phyloP scores from a whole-genome alignment of 352 stramenopile species.

The Lagenidium giganteum region DNA sequence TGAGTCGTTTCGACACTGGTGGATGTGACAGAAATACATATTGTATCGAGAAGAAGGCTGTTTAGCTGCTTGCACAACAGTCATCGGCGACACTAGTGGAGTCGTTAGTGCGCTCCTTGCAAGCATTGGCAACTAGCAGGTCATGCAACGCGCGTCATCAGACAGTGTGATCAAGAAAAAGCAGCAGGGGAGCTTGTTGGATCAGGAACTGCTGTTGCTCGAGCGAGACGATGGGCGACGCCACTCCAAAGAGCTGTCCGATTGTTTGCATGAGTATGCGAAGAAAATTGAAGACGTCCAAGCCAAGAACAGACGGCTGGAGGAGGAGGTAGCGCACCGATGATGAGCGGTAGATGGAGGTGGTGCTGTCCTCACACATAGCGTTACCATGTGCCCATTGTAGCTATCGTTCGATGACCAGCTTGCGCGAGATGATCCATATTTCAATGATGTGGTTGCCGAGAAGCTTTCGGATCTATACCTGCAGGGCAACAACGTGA shows the following conservation, averaged over 20 bases:
- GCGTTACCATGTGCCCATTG: too few species aligned
- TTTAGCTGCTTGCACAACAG: too few species aligned
- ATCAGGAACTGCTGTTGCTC: slow-evolving; percentile 64
- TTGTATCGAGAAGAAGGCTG: too few species aligned
- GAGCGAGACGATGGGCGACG: slow-evolving; percentile 72
- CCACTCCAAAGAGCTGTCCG: slow-evolving; percentile 57
- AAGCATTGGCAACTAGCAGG: too few species aligned
- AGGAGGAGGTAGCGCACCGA: slow-evolving; percentile 72
- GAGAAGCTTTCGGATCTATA: slow-evolving; percentile 80
- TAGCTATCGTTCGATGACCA: slow-evolving; percentile 77
- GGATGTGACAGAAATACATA: too few species aligned
- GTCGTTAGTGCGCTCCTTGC: too few species aligned
- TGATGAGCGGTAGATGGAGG: too few species aligned
- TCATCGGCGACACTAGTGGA: too few species aligned
- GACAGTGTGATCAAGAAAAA: slow-evolving; percentile 32
- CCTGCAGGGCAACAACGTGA: slow-evolving; percentile 76
- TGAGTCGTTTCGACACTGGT: too few species aligned
- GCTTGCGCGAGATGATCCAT: slow-evolving; percentile 59
- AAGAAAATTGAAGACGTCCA: slow-evolving; percentile 77
- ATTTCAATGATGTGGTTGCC: slow-evolving; percentile 65
- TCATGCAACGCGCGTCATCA: too few species aligned
- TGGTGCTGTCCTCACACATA: too few species aligned
- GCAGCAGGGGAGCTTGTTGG: slow-evolving; percentile 43
- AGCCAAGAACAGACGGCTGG: slow-evolving; percentile 69
- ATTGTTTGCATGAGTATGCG: slow-evolving; percentile 59